Base-by-base conservation (phyloP, 2,329 filamentous ascomycete genomes). In the Alternaria postmessia region DNA sequence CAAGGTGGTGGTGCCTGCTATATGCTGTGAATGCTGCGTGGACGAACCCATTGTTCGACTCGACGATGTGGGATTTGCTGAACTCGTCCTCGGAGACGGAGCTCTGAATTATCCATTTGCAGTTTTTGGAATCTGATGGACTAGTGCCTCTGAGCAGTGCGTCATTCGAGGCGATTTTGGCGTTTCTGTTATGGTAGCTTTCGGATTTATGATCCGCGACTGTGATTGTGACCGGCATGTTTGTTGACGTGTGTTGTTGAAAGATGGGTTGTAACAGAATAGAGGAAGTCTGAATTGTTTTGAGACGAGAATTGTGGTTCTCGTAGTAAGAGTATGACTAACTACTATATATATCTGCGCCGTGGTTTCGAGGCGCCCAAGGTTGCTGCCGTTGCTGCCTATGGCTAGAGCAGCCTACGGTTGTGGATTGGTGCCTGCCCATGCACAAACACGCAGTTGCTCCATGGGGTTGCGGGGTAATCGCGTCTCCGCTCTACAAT, bases 1-100 rank as follows among this genome's bases (percentile, higher is more conserved):
- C 48, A 2, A 74, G 58, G 20, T 74, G 67, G 14, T 71, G 68
- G 26, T 74, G 65, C 2, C 49, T 14, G 32, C 36, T 59, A 49
- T 69, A 70, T 1, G 70, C 69, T 11, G 63, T n/a, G 16, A 65
- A 62, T 5, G 54, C 57, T 5, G 61, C 63, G 7, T 51, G 44
- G 5, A 73, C 64, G 36, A 72, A 64, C 11, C 69, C 62, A 8
- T 74, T 71, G 11, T 24, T 24, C 0, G 59, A 66, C 1, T 56
- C 24, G 0, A 59, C 34, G 7, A 65, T 24, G 41, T 61, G 39
- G 6, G 43, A 24, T 4, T 43, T 26, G 7, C 28, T 26, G 18
- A 67, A 51, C 7, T 55, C 26, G 12, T 36, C 24, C 2, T 46
- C 12, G 3, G 57, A 51, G 28, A 67, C 36, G 3, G 65, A 67